phyloP scores from a whole-genome alignment of 805 yeast species.

The Metschnikowia gruessii region DNA sequence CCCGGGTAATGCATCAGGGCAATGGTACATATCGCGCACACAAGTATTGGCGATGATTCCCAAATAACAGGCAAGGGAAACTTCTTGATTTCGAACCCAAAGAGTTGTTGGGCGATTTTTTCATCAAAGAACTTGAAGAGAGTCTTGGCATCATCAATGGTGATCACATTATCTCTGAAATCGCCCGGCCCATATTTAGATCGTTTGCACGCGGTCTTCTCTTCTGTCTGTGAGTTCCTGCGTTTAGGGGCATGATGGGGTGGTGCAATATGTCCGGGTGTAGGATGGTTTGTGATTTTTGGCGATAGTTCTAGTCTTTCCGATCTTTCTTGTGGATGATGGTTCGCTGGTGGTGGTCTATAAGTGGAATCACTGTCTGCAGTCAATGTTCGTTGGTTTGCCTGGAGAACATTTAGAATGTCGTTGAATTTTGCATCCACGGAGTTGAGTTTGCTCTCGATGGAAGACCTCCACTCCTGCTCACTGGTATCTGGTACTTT shows the following conservation, averaged over 20 bases:
- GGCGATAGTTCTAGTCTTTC: too few species aligned
- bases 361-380: neutral
- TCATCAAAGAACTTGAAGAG: slow-evolving; percentile 51
- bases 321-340: neutral
- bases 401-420: slow-evolving; percentile 31
- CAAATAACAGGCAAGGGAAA: slow-evolving; percentile 50
- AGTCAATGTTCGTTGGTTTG: slow-evolving; percentile 30
- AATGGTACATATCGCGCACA: slow-evolving; percentile 59
- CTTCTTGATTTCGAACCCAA: slow-evolving; percentile 58
- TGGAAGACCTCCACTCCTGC: slow-evolving; percentile 31
- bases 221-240: neutral
- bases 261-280: neutral
- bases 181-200: slow-evolving; percentile 13
- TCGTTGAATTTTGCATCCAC: slow-evolving; percentile 40
- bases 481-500: slow-evolving; percentile 10
- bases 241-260: neutral
- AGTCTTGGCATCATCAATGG: slow-evolving; percentile 43
- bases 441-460: slow-evolving; percentile 34
- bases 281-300: neutral
- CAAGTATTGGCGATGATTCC: slow-evolving; percentile 54
- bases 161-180: slow-evolving; percentile 37
- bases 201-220: neutral
- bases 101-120: slow-evolving; percentile 59
- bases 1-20: slow-evolving; percentile 59
- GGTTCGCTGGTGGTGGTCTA: neutral